Conservation (phyloP, 2,329 filamentous ascomycete species). For the Aureobasidium sp. region DNA sequence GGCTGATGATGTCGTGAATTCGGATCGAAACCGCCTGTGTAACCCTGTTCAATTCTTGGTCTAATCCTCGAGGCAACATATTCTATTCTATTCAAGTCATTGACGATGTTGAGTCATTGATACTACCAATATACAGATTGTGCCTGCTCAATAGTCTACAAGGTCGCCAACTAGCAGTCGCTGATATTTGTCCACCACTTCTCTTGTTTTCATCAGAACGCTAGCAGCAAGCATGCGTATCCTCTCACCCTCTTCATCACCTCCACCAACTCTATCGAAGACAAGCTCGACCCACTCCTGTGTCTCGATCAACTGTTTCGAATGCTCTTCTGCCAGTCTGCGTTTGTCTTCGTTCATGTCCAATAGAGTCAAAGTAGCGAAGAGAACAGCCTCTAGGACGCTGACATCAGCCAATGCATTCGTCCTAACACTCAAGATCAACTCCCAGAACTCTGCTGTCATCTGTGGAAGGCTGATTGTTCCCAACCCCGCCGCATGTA, state of each 20-base stretch:
- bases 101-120: not conserved
- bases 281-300: slow-evolving; percentile 76
- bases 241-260: slow-evolving; percentile 61
- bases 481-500: slow-evolving; percentile 76
- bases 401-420: slow-evolving; percentile 38
- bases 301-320: slow-evolving; percentile 74
- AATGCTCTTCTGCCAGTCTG: slow-evolving; percentile 64
- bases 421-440: slow-evolving; percentile 67
- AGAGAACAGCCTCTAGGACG: slow-evolving; percentile 67
- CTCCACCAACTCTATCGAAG: slow-evolving; percentile 48
- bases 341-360: slow-evolving; percentile 72
- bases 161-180: slow-evolving; percentile 66
- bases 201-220: slow-evolving; percentile 67
- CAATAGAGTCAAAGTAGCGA: slow-evolving; percentile 70
- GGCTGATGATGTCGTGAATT: not conserved
- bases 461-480: slow-evolving; percentile 70
- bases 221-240: slow-evolving; percentile 73
- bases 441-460: slow-evolving; percentile 74
- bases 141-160: slow-evolving; percentile 24
- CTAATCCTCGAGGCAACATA: too few species aligned
- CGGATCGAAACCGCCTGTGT: not conserved
- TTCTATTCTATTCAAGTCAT: not conserved
- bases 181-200: slow-evolving; percentile 77
- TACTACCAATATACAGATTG: not conserved
- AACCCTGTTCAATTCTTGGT: not conserved